These are phyloP conservation scores for Chalaropsis thielavioides DNA, from an alignment of 2,329 filamentous ascomycete species.

Conservation along the genomic window DNA sequence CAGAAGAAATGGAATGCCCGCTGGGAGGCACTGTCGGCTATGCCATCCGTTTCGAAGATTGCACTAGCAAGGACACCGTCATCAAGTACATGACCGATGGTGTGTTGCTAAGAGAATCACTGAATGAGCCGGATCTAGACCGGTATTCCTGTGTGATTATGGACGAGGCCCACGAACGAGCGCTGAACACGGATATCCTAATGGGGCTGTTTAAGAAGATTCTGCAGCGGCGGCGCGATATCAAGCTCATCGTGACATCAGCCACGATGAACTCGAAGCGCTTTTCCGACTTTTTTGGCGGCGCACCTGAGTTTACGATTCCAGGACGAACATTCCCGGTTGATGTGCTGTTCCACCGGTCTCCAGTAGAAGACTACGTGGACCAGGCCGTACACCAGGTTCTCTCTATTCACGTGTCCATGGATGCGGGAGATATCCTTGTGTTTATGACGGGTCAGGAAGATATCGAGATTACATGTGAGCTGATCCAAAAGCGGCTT, in stretches of 20 bases:
- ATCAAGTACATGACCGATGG: conserved; percentile 99
- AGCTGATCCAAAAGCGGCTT: conserved; percentile 75
- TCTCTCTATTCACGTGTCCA: conserved; percentile 87
- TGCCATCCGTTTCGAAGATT: conserved; percentile 96
- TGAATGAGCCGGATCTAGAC: conserved; percentile 85
- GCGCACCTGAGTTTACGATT: conserved; percentile 91
- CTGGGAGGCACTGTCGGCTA: conserved; percentile 84
- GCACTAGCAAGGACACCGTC: conserved; percentile 82
- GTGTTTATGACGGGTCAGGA: conserved; percentile 99
- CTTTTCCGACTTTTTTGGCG: conserved; percentile 91
- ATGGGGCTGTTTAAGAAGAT: conserved; percentile 99
- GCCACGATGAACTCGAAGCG: conserved; percentile 97
- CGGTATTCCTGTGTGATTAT: conserved; percentile 98
- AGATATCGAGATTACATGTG: conserved; percentile 94
- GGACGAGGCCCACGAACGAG: conserved; percentile 96
- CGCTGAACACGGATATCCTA: conserved; percentile 88
- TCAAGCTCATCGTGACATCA: conserved; percentile 94
- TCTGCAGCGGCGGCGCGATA: conserved; percentile 68
- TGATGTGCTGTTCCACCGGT: conserved; percentile 87
- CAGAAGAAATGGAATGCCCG: conserved; percentile 93
- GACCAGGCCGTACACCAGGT: conserved; percentile 95
- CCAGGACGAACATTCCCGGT: conserved; percentile 94
- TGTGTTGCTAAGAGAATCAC: conserved; percentile 79
- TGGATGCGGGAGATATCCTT: conserved; percentile 81
- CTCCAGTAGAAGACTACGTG: conserved; percentile 93